Conservation (phyloP, 1,139 yeast species). For the Suhomyces ambrosiae region DNA sequence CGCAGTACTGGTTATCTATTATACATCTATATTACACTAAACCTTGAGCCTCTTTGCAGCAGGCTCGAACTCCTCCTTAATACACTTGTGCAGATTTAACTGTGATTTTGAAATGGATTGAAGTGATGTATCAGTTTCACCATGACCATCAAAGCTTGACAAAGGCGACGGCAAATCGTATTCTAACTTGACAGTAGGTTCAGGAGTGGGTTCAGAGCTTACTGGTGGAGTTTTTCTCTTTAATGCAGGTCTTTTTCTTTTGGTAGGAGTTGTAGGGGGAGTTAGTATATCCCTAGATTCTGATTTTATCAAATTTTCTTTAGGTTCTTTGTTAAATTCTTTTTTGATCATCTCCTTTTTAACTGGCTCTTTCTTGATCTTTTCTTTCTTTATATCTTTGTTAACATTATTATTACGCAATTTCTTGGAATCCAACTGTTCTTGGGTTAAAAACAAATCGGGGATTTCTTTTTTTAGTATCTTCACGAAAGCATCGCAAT, state of each 20-base stretch:
- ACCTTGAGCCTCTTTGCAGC: conserved; percentile 7
- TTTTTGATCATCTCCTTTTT: conserved; percentile 13
- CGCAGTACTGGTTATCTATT: background rate
- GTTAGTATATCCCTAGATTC: conserved; percentile 19
- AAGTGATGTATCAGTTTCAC: conserved; percentile 3
- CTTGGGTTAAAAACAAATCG: conserved; percentile 57
- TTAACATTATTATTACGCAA: conserved; percentile 26
- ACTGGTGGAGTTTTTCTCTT: conserved; percentile 9
- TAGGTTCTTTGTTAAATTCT: conserved; percentile 14
- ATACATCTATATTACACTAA: conserved; percentile 5
- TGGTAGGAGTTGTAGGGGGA: conserved; percentile 38
- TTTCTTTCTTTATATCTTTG: conserved; percentile 14
- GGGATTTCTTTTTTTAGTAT: conserved; percentile 56
- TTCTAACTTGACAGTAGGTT: conserved; percentile 6
- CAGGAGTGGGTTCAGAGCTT: conserved; percentile 2
- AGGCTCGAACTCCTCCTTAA: conserved; percentile 6
- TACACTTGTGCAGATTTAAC: conserved; percentile 7
- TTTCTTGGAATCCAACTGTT: conserved; percentile 49
- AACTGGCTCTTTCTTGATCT: conserved; percentile 9
- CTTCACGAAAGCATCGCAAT: conserved; percentile 80
- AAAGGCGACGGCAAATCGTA: conserved; percentile 24
- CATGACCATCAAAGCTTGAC: conserved; percentile 22
- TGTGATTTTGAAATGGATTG: conserved; percentile 8
- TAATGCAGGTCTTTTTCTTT: conserved; percentile 21
- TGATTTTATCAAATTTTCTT: conserved; percentile 8